These are phyloP conservation scores for Lecanosticta acicola DNA, from an alignment of 2,329 filamentous ascomycete genomes.

Conservation along the genomic window DNA sequence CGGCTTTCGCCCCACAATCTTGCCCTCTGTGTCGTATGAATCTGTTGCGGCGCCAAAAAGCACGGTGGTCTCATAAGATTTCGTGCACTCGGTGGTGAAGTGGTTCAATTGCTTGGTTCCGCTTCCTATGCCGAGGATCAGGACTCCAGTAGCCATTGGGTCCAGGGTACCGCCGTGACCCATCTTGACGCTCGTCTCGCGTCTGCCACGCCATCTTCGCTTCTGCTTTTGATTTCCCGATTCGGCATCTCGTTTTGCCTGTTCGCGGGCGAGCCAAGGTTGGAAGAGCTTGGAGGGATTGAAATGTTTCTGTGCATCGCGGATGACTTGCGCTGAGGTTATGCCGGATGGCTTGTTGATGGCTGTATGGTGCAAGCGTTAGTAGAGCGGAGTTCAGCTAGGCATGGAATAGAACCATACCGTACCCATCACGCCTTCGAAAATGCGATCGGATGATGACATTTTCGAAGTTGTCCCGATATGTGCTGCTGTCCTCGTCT, in stretches of 20 bases:
- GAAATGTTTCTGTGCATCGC: conserved; percentile 79
- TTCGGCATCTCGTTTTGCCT: conserved; percentile 52
- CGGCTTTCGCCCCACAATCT: conserved; percentile 66
- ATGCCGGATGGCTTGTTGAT: conserved; percentile 87
- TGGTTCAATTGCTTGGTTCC: conserved; percentile 76
- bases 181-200: conserved; percentile 74
- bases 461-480: conserved; percentile 9
- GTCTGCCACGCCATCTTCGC: conserved; percentile 39
- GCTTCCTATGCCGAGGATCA: conserved; percentile 79
- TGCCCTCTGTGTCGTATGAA: conserved; percentile 81
- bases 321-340: conserved; percentile 84
- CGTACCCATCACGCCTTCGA: conserved; percentile 60
- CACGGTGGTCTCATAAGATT: conserved; percentile 84
- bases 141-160: conserved; percentile 84
- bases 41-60: conserved; percentile 91
- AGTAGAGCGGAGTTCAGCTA: conserved; percentile 6
- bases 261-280: conserved; percentile 66
- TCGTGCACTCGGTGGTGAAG: conserved; percentile 76
- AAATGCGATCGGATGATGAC: conserved; percentile 16
- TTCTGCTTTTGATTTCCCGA: conserved; percentile 55
- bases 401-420: conserved; percentile 18
- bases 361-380: conserved; percentile 49
- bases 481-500: conserved; percentile 1
- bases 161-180: conserved; percentile 95
- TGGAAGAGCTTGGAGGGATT: conserved; percentile 73